Percentiles rank a stretch among this genome's conserved stretches.
Conservation (phyloP, 1,139 yeast genomes). For the Candida albicans region DNA sequence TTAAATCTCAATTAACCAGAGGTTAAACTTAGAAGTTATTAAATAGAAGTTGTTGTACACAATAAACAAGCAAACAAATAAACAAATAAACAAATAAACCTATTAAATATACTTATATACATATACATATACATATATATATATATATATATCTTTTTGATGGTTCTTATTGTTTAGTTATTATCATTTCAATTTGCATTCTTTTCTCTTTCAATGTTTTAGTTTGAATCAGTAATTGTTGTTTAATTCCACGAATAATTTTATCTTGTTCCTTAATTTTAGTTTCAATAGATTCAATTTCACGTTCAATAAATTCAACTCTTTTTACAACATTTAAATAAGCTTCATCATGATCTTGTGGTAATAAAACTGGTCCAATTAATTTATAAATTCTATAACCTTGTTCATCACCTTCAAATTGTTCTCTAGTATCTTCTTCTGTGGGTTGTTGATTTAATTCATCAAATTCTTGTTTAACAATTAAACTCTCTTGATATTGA, state of each 20-base stretch:
- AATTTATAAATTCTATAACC: slow-evolving; percentile 75
- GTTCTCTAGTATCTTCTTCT: too few relatives aligned
- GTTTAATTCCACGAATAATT: slow-evolving; percentile 51
- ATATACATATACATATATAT: too few relatives aligned
- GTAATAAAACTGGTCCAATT: slow-evolving; percentile 88
- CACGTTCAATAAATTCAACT: slow-evolving; percentile 78
- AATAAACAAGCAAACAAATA: too few relatives aligned
- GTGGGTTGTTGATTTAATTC: slow-evolving; percentile 55
- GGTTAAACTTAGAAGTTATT: slow-evolving; percentile 43
- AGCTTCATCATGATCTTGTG: slow-evolving; percentile 85
- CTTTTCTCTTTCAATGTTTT: too few relatives aligned
- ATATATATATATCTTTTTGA: too few relatives aligned
- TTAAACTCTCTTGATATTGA: slow-evolving; percentile 85
- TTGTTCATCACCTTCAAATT: too few relatives aligned
- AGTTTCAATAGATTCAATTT: slow-evolving; percentile 67
- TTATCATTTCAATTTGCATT: too few relatives aligned
- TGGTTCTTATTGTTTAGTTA: too few relatives aligned
- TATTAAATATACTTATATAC: too few relatives aligned
- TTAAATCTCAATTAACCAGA: slow-evolving; percentile 67
- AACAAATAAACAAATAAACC: too few relatives aligned
- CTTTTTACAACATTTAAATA: slow-evolving; percentile 80
- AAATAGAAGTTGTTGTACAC: too few relatives aligned
- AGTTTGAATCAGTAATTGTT: slow-evolving; percentile 45
- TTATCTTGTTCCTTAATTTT: slow-evolving; percentile 55
- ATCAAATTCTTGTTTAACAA: slow-evolving; percentile 81